phyloP scores from a whole-genome alignment of 225 moss, liverwort and hornwort species.

The Asterella californica region DNA sequence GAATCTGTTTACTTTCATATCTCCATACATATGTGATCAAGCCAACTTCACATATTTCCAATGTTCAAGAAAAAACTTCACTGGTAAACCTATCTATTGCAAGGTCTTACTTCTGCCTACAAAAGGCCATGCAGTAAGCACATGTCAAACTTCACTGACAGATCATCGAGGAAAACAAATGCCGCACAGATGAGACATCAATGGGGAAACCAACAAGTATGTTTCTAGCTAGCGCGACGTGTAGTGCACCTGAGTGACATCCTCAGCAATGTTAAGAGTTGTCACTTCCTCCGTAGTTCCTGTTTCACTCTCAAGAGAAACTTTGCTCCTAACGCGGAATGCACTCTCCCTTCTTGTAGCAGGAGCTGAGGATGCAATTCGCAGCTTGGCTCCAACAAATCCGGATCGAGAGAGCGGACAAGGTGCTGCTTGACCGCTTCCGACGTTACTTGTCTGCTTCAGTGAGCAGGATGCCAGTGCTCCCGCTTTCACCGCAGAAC shows the following conservation, averaged over 20 bases:
- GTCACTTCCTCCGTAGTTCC: constrained; percentile 29
- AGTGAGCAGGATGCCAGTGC: constrained; percentile 18
- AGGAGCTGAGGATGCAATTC: constrained; percentile 3
- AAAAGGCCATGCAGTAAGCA: neutral
- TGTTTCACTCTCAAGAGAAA: constrained; percentile 42
- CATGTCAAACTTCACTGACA: neutral
- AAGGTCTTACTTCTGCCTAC: neutral
- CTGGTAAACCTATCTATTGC: neutral
- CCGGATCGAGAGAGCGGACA: constrained; percentile 6
- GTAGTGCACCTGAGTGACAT: constrained; percentile 45
- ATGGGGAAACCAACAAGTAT: neutral
- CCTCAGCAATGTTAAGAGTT: constrained; percentile 44
- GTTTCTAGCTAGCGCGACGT: neutral
- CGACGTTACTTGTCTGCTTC: constrained; percentile 8
- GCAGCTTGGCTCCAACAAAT: constrained; percentile 29
- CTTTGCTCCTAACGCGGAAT: constrained; percentile 23
- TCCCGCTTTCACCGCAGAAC: constrained; percentile 16
- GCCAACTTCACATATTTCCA: no score
- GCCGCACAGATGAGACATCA: neutral
- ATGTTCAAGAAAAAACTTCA: no score
- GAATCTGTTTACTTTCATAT: neutral
- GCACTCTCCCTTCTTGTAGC: neutral
- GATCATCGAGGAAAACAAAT: neutral
- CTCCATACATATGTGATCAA: neutral
- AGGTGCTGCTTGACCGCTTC: constrained; percentile 9